phyloP scores from a whole-genome alignment of 306 rosid genomes.

The Amphicarpaea edgeworthii region DNA sequence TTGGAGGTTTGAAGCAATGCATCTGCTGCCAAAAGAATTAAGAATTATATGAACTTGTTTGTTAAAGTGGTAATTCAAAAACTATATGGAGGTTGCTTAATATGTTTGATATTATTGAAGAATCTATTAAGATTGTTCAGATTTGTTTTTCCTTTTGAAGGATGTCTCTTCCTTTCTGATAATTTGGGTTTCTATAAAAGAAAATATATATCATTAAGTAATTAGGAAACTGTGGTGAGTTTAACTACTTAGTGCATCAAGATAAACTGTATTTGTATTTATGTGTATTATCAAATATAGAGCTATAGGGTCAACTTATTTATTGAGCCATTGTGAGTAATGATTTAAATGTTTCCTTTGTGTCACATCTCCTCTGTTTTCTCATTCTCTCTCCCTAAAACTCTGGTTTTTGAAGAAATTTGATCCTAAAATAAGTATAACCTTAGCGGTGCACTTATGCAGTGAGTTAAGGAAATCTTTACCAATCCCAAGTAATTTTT shows the following conservation, averaged over 20 bases:
- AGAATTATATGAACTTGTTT: not conserved
- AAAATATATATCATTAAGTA: not conserved
- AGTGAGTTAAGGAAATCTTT: not conserved
- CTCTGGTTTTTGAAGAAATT: too few relatives aligned
- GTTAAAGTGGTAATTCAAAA: slow-evolving; percentile 2
- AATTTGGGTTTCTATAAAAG: not conserved
- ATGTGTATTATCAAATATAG: not conserved
- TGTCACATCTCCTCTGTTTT: not conserved
- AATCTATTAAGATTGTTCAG: not conserved
- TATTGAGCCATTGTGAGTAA: not conserved
- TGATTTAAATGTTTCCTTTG: not conserved
- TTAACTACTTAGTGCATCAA: not conserved
- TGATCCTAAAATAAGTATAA: too few relatives aligned
- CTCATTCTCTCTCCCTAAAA: not conserved
- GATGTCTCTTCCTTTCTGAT: not conserved
- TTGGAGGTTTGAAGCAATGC: not conserved
- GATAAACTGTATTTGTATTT: not conserved
- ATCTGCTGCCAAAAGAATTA: not conserved
- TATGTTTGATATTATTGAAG: not conserved
- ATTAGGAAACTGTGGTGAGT: not conserved
- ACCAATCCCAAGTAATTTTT: not conserved
- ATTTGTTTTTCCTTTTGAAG: not conserved
- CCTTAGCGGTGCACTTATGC: too few relatives aligned
- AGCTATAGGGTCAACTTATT: slow-evolving; percentile 3
- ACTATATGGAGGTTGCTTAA: not conserved